Base-by-base conservation (phyloP, 495 filamentous ascomycete species). In the Penicillium bialowiezense region DNA sequence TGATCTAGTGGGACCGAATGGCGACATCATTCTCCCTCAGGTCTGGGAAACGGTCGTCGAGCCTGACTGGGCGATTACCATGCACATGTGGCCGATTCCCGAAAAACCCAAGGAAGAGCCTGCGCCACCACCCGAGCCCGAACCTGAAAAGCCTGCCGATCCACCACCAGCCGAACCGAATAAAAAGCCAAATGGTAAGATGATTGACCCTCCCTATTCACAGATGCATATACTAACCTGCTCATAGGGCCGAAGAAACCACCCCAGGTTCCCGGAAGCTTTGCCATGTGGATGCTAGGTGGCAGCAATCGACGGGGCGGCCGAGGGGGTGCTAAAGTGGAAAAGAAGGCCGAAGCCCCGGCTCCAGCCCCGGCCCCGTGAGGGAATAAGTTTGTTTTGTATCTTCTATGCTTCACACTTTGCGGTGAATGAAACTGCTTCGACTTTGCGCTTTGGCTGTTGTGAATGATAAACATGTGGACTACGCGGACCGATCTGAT, bases 51-150 rank as follows among this genome's bases (percentile, higher is more conserved):
- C 82, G 44, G 83, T 90, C 38, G 71, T 95, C 36, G 81, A 93
- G 67, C 90, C 90, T 5, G 89, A 91, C 63, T 95, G 89, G 89
- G 76, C 80, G 32, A 86, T 97, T 58, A 91, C 85, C 3, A 96
- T 96, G 92, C 88, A 95, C 54, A 93, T 96, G 90, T 97, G 91
- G 91, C 91, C 92, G 5, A 87, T 96, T 75, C 82, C 80, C 4
- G 84, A 85, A 54, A 76, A 76, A 44, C 73, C 74, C 12, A 73
- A 73, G 40, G 63, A 64, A 13, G 62, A 69, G 7, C 72, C 73
- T 33, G 68, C 74, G 14, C 60, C 65, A 17, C 58, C 60, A 6
- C 48, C 63, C 24, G 63, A 60, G 31, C 51, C 65, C 3, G 51
- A 58, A 14, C 54, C 65, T 1, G 52, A 54, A 33, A 63, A 63